Conservation (phyloP, 1,284 basidiomycete genomes). For the Microstroma glucosiphilum region DNA sequence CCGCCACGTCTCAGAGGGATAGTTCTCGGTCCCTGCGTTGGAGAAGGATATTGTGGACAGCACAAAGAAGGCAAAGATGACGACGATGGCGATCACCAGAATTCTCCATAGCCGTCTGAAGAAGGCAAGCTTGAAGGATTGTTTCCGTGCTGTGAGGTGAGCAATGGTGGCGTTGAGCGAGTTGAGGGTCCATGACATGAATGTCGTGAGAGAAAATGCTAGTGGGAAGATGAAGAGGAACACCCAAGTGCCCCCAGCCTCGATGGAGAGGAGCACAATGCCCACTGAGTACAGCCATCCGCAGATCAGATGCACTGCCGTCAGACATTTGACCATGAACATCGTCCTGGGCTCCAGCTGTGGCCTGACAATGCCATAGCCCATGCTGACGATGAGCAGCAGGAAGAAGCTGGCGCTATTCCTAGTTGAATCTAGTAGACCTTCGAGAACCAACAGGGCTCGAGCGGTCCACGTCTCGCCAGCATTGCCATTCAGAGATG, state of each 20-base stretch:
- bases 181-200: constrained; percentile 74
- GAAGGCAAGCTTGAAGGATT: constrained; percentile 48
- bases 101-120: constrained; percentile 69
- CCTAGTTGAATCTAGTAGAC: constrained; percentile 79
- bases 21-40: constrained; percentile 81
- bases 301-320: constrained; percentile 81
- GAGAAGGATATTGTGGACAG: constrained; percentile 87
- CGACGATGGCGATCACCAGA: constrained; percentile 73
- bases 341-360: constrained; percentile 67
- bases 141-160: constrained; percentile 39
- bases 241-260: constrained; percentile 54
- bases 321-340: constrained; percentile 69
- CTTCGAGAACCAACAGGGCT: constrained; percentile 39
- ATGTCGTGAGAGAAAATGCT: constrained; percentile 84
- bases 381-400: constrained; percentile 69
- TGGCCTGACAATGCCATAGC: constrained; percentile 56
- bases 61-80: constrained; percentile 78
- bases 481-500: constrained; percentile 22
- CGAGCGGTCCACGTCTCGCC: constrained; percentile 34
- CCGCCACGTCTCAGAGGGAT: constrained; percentile 86
- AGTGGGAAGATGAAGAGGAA: constrained; percentile 70
- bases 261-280: constrained; percentile 63
- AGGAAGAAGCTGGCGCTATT: constrained; percentile 94
- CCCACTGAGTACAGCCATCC: constrained; percentile 62
- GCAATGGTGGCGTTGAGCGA: constrained; percentile 42